A percentile compares a stretch with the other conserved stretches of the same genome.
These are phyloP conservation scores for Colletotrichum sp. DNA, from an alignment of 2,329 filamentous ascomycete genomes.

Conservation along the genomic window DNA sequence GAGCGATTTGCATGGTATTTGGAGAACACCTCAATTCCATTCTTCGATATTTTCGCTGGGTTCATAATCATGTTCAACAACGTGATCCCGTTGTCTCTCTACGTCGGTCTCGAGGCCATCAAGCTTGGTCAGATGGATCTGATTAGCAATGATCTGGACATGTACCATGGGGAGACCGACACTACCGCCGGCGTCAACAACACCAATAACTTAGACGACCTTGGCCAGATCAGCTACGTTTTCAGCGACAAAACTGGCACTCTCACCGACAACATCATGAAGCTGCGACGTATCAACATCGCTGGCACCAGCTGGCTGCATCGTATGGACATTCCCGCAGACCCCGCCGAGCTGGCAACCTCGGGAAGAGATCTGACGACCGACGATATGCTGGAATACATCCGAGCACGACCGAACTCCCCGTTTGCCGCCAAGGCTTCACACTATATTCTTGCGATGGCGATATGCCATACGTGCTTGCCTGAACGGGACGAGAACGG, in stretches of 20 bases:
- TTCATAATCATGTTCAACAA: conserved; percentile 98
- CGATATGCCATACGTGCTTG: conserved; percentile 88
- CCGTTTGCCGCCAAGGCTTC: conserved; percentile 78
- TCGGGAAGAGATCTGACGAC: conserved; percentile 62
- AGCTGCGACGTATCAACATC: conserved; percentile 89
- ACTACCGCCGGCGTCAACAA: conserved; percentile 90
- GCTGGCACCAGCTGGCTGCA: conserved; percentile 90
- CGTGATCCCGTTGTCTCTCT: conserved; percentile 87
- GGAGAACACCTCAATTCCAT: conserved; percentile 67
- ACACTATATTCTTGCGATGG: conserved; percentile 82
- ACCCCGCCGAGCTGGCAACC: conserved; percentile 44
- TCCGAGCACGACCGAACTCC: conserved; percentile 75
- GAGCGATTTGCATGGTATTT: conserved; percentile 81
- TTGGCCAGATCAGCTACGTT: conserved; percentile 87
- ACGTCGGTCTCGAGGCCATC: conserved; percentile 86
- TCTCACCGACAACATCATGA: conserved; percentile 92
- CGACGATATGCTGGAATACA: conserved; percentile 76
- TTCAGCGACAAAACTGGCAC: conserved; percentile 97
- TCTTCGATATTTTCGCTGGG: conserved; percentile 82
- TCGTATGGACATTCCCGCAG: conserved; percentile 65
- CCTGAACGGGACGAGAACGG: conserved; percentile 77
- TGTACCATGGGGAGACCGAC: conserved; percentile 85
- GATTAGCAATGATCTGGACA: conserved; percentile 79
- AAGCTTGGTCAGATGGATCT: conserved; percentile 81
- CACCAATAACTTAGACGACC: conserved; percentile 91